Conservation (phyloP, 352 stramenopile genomes). For the Globisporangium alternatum region DNA sequence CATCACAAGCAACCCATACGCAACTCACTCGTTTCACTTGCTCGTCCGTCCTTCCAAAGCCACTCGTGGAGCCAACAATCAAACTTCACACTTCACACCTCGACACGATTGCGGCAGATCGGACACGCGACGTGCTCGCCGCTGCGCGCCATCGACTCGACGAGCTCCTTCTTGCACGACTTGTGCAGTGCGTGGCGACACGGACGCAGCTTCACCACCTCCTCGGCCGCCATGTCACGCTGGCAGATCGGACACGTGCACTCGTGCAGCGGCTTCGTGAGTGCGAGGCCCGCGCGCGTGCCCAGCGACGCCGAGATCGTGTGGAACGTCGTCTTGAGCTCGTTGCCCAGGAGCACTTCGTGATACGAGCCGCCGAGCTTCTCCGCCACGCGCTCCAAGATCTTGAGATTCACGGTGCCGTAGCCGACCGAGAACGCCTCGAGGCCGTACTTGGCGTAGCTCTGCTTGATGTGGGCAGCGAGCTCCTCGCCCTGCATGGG, state of each 20-base stretch:
- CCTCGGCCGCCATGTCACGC: constrained; percentile 47
- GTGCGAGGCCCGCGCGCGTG: constrained; percentile 48
- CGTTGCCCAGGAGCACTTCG: constrained; percentile 54
- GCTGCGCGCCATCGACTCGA: constrained; percentile 22
- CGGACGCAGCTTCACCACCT: constrained; percentile 36
- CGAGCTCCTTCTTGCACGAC: constrained; percentile 26
- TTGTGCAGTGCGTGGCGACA: constrained; percentile 55
- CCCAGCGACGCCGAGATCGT: constrained; percentile 72
- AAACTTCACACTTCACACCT: neutral
- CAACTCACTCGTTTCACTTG: no score
- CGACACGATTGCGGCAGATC: constrained; percentile 14
- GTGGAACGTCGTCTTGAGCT: constrained; percentile 74
- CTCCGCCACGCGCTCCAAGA: constrained; percentile 53
- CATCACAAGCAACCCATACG: no score
- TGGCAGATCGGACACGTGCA: constrained; percentile 52
- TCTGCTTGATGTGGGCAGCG: constrained; percentile 45
- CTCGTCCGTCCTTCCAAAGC: no score
- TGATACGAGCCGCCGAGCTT: constrained; percentile 62
- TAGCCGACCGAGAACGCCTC: constrained; percentile 72
- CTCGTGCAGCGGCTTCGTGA: constrained; percentile 60
- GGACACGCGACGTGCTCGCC: constrained; percentile 4
- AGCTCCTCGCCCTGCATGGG: constrained; percentile 40
- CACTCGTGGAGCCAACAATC: no score
- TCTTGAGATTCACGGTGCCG: constrained; percentile 53
- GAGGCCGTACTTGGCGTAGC: constrained; percentile 60